Conservation (phyloP, 352 stramenopile genomes). For the Phytopythium oedochilum region DNA sequence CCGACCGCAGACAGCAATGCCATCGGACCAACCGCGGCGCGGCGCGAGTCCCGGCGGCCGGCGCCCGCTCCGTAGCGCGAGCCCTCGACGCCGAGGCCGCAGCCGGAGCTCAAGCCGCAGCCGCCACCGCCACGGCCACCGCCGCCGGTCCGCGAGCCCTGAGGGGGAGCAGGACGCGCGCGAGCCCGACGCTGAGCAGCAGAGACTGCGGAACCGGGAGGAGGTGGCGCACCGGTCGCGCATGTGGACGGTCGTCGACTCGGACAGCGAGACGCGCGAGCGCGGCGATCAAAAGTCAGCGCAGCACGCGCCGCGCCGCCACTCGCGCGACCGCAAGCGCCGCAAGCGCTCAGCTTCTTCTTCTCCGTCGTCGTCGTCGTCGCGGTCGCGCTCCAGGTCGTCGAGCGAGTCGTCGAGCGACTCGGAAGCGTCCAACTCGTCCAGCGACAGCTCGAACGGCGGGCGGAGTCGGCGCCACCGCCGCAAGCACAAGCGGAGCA, state of each 20-base stretch:
- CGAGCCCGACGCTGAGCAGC: constrained; percentile 8
- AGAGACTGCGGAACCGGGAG: constrained; percentile 30
- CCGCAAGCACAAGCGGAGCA: constrained; percentile 13
- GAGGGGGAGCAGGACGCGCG: not conserved
- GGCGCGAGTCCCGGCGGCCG: not conserved
- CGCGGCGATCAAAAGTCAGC: not conserved
- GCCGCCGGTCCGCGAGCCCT: not conserved
- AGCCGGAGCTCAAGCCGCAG: constrained; percentile 10
- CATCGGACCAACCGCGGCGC: not conserved
- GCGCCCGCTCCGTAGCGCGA: not conserved
- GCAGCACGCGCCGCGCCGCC: not conserved
- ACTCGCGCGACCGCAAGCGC: not conserved
- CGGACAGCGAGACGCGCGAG: constrained; percentile 10
- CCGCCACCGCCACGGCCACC: not conserved
- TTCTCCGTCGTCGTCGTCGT: constrained; percentile 31
- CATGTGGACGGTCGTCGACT: constrained; percentile 44
- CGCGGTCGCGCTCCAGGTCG: constrained; percentile 10
- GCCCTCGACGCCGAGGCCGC: constrained; percentile 1
- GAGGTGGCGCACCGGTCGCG: constrained; percentile 29
- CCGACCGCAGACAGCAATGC: not conserved
- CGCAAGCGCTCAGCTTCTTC: constrained; percentile 17
- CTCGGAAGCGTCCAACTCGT: constrained; percentile 18
- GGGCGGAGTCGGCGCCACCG: constrained; percentile 8
- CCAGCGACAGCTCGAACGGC: constrained; percentile 8
- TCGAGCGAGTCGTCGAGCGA: constrained; percentile 39